Conservation (phyloP, 441 rosid genomes). For the Aquilaria agallochum region DNA sequence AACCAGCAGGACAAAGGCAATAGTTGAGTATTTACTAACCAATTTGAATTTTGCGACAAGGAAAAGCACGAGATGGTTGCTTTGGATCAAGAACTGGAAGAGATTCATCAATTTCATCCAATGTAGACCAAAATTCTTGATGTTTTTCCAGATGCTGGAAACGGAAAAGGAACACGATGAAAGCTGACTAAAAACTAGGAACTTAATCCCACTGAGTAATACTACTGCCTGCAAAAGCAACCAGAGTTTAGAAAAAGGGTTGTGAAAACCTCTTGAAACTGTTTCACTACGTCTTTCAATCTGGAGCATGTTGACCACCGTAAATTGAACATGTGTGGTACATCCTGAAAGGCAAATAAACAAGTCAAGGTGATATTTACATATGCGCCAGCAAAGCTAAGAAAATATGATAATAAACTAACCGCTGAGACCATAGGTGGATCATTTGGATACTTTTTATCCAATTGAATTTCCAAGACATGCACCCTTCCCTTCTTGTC, state of each 20-base stretch:
- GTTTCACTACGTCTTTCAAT: slow-evolving; percentile 58
- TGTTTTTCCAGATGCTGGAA: slow-evolving; percentile 61
- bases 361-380: slow-evolving; percentile 10
- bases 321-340: slow-evolving; percentile 50
- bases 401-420: slow-evolving; percentile 20
- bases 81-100: slow-evolving; percentile 45
- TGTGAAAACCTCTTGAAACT: slow-evolving; percentile 47
- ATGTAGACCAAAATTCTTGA: slow-evolving; percentile 66
- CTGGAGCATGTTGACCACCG: slow-evolving; percentile 58
- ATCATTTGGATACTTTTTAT: slow-evolving; percentile 43
- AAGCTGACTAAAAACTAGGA: slow-evolving; percentile 13
- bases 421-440: slow-evolving; percentile 71
- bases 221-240: neutral
- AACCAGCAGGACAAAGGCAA: neutral
- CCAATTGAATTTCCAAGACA: slow-evolving; percentile 50
- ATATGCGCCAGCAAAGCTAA: slow-evolving; percentile 5
- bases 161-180: slow-evolving; percentile 4
- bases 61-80: slow-evolving; percentile 40
- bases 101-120: slow-evolving; percentile 69
- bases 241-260: slow-evolving; percentile 1
- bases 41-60: slow-evolving; percentile 42
- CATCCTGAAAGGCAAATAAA: slow-evolving; percentile 36
- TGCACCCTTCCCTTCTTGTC: slow-evolving; percentile 56
- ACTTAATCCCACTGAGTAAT: slow-evolving; percentile 1
- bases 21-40: slow-evolving; percentile 31